Evolutionary conservation across 345 rosid species (phyloP).

Genomic region (Trapa incisa): DNA sequence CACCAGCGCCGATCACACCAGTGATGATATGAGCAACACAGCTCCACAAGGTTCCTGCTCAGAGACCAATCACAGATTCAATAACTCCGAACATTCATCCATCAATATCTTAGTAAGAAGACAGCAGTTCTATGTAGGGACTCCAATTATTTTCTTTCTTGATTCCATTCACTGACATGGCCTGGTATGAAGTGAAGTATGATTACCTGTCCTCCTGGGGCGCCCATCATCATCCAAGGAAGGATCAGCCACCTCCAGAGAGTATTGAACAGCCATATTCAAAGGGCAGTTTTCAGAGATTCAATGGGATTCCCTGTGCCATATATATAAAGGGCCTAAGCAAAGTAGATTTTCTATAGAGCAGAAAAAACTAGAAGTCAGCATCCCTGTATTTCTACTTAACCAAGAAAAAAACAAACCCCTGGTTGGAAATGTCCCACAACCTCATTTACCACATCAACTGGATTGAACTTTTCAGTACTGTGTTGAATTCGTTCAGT

Average conservation of each 20-base stretch:
- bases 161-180: neutral
- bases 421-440: neutral
- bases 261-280: slow-evolving; percentile 21
- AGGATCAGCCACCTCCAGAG: slow-evolving; percentile 15
- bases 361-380: neutral
- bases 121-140: neutral
- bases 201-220: slow-evolving; percentile 29
- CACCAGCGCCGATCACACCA: slow-evolving; percentile 40
- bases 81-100: neutral
- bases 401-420: neutral
- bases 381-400: neutral
- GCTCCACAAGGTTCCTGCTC: slow-evolving; percentile 45
- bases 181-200: neutral
- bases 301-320: neutral
- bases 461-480: neutral
- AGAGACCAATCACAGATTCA: neutral
- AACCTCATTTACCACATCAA: neutral
- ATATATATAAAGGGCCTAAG: neutral
- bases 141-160: neutral
- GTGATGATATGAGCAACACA: slow-evolving; percentile 40
- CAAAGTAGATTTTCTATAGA: neutral
- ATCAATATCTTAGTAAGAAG: neutral
- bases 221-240: slow-evolving; percentile 29
- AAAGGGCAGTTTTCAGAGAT: neutral
- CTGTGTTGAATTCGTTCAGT: neutral